Conservation (phyloP, 1,139 yeast species). For the Groenewaldozyma sp. region DNA sequence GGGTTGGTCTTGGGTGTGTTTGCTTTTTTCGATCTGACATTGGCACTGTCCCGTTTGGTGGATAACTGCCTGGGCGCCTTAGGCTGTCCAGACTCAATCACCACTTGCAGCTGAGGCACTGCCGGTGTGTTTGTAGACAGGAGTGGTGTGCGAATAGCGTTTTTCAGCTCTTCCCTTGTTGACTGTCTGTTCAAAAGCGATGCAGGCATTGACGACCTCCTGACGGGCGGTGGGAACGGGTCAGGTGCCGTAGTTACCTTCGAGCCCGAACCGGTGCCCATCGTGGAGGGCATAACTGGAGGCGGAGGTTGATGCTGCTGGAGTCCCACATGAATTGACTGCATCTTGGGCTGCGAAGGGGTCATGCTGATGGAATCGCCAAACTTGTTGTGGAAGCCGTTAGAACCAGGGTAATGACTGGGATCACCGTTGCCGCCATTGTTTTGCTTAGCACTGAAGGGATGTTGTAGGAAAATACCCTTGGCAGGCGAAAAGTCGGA, state of each 20-base stretch:
- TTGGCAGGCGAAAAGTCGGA: conserved; percentile 25
- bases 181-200: background rate
- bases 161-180: too few species aligned
- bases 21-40: background rate
- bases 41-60: background rate
- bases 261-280: background rate
- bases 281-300: conserved; percentile 6
- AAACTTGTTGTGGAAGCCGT: background rate
- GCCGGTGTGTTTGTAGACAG: too few species aligned
- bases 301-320: conserved; percentile 7
- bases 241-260: background rate
- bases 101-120: conserved; percentile 1
- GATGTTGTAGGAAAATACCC: conserved; percentile 18
- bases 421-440: background rate
- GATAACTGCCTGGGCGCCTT: background rate
- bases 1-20: background rate
- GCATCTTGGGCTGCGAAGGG: too few species aligned
- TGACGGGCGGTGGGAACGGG: too few species aligned
- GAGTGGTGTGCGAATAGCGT: too few species aligned
- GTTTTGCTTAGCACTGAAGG: background rate
- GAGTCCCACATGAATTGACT: too few species aligned
- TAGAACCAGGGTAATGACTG: background rate
- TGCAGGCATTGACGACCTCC: background rate
- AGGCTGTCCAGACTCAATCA: conserved; percentile 1
- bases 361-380: too few species aligned